These are phyloP conservation scores for Salix brachista DNA, from an alignment of 345 rosid species.

Conservation along the genomic window DNA sequence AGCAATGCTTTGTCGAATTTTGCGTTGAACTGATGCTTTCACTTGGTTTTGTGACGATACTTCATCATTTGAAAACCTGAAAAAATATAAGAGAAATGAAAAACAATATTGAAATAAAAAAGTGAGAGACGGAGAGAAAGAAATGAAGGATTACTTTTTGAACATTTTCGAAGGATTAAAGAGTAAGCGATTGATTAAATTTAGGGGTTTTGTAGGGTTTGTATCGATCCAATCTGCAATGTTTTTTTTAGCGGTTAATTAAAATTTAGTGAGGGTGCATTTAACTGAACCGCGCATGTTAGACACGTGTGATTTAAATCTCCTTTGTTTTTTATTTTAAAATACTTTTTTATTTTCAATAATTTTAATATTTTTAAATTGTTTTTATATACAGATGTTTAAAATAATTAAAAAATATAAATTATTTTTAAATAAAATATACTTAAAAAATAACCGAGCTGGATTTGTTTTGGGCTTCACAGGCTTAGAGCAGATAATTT, in stretches of 20 bases:
- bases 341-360: no score
- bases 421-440: no score
- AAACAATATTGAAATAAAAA: neutral
- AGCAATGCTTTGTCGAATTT: constrained; percentile 88
- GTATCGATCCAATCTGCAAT: neutral
- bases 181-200: neutral
- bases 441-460: no score
- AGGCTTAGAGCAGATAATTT: no score
- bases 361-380: no score
- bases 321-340: no score
- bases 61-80: constrained; percentile 85
- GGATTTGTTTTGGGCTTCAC: neutral
- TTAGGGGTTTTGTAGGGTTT: neutral
- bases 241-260: neutral
- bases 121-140: neutral
- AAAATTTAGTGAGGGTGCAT: no score
- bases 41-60: constrained; percentile 97
- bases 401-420: no score
- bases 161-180: constrained; percentile 9
- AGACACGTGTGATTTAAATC: neutral
- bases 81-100: neutral
- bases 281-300: neutral
- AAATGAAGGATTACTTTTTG: constrained; percentile 15
- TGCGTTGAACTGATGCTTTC: constrained; percentile 95
- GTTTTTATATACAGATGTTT: no score